Evolutionary conservation across 148 eudicot species (phyloP).

Genomic region (Bassia scoparia): DNA sequence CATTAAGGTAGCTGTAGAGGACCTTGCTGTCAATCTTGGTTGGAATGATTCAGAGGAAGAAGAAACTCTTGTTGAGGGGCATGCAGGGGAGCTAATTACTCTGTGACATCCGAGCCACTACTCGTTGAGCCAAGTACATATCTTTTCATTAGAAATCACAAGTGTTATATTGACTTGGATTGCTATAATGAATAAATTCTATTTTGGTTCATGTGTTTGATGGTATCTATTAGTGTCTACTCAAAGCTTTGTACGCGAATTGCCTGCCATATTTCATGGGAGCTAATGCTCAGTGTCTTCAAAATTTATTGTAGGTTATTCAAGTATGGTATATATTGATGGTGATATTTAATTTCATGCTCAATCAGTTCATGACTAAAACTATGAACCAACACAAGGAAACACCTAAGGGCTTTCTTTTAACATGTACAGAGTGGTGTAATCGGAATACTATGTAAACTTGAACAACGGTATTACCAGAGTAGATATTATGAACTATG

Average conservation of each 20-base stretch:
- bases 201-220: slow-evolving; percentile 7
- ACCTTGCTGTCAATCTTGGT: slow-evolving; percentile 68
- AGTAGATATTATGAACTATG: too few relatives aligned
- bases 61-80: slow-evolving; percentile 25
- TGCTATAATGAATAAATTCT: slow-evolving; percentile 14
- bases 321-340: not conserved
- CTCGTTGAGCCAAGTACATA: slow-evolving; percentile 26
- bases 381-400: not conserved
- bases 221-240: not conserved
- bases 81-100: slow-evolving; percentile 26
- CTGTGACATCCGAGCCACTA: slow-evolving; percentile 26
- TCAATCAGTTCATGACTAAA: not conserved
- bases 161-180: not conserved
- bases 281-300: slow-evolving; percentile 9
- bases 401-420: too few relatives aligned
- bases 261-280: not conserved
- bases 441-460: too few relatives aligned
- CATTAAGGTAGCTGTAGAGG: slow-evolving; percentile 82
- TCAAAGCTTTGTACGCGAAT: slow-evolving; percentile 5
- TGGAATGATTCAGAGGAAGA: slow-evolving; percentile 40
- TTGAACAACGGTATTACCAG: too few relatives aligned
- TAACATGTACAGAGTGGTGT: too few relatives aligned
- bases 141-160: slow-evolving; percentile 17
- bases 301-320: not conserved
- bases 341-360: not conserved